These are phyloP conservation scores for Backusella australiensis DNA, from an alignment of 192 early-diverging fungal genomes.

Conservation along the genomic window DNA sequence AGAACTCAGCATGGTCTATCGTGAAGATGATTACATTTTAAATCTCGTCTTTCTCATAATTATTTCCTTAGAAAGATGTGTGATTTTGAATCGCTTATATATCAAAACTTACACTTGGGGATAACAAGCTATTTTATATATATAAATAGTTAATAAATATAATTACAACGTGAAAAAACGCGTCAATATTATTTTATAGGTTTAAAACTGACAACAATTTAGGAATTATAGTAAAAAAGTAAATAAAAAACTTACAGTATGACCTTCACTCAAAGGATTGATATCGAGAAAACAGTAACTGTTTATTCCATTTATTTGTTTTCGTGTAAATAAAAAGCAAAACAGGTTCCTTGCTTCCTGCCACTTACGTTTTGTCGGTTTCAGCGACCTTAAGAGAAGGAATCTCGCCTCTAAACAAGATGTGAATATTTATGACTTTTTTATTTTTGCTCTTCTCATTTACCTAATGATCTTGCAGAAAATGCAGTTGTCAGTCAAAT, in stretches of 20 bases:
- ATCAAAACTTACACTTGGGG: conserved; percentile 56
- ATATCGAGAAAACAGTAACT: conserved; percentile 84
- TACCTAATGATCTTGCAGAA: conserved; percentile 89
- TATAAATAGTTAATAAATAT: neutral
- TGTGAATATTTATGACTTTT: neutral
- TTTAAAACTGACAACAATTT: neutral
- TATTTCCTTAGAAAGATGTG: neutral
- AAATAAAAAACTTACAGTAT: conserved; percentile 52
- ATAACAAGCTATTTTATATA: conserved; percentile 56
- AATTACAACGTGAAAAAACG: neutral
- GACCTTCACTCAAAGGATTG: conserved; percentile 71
- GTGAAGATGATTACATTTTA: neutral
- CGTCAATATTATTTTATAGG: neutral
- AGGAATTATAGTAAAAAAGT: too few species aligned
- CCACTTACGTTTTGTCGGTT: conserved; percentile 65
- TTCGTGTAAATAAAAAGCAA: neutral
- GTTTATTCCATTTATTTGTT: neutral
- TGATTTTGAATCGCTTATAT: neutral
- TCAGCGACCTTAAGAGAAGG: conserved; percentile 82
- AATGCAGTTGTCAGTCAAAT: conserved; percentile 61
- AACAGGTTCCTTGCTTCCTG: neutral
- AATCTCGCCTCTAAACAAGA: conserved; percentile 62
- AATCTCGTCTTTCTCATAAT: neutral
- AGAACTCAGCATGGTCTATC: conserved; percentile 82
- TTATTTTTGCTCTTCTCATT: neutral